A percentile compares a stretch with the other conserved stretches of the same genome.
Conservation (phyloP, 805 yeast genomes). For the Monosporozyma unispora region DNA sequence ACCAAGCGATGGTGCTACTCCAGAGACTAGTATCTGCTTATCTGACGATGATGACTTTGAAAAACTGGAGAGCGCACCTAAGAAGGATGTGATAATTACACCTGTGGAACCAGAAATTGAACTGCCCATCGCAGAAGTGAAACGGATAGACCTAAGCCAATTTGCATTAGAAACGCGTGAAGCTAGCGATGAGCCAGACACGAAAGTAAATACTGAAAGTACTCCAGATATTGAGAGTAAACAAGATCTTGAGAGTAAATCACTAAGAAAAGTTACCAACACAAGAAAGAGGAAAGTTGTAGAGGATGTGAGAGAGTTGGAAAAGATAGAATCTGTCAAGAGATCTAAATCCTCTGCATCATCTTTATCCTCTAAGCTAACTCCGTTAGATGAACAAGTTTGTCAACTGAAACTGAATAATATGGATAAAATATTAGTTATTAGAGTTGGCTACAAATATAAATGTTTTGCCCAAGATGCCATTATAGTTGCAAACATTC, state of each 20-base stretch:
- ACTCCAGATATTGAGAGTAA: not conserved
- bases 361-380: conserved; percentile 29
- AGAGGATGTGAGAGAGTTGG: not conserved
- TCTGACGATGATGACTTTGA: conserved; percentile 3
- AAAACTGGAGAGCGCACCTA: not conserved
- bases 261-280: conserved; percentile 2
- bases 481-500: conserved; percentile 48
- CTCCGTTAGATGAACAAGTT: conserved; percentile 78
- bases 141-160: not conserved
- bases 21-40: conserved; percentile 1
- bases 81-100: not conserved
- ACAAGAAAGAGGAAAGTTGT: not conserved
- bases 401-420: conserved; percentile 52
- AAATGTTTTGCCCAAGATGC: conserved; percentile 87
- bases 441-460: conserved; percentile 89
- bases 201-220: too few species aligned
- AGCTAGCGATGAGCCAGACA: not conserved
- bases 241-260: not conserved
- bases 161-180: not conserved
- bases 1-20: not conserved
- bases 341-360: not conserved
- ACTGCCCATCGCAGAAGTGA: not conserved
- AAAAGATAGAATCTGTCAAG: not conserved
- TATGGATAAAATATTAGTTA: conserved; percentile 60
- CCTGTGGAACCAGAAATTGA: not conserved